Evolutionary conservation across 345 rosid genomes (phyloP).

Genomic region (Dipteronia sinensis): DNA sequence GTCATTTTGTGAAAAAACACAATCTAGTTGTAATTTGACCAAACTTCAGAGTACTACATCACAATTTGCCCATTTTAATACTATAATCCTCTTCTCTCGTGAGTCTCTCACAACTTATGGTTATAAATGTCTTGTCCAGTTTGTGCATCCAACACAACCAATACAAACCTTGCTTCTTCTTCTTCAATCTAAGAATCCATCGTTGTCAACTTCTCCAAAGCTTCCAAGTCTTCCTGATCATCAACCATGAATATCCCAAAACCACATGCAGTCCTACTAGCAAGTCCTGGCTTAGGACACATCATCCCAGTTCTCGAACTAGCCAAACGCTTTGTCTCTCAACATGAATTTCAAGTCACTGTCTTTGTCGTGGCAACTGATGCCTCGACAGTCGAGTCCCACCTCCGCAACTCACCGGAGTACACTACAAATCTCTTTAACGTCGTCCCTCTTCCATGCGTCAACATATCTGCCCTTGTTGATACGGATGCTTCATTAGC

Average conservation of each 20-base stretch:
- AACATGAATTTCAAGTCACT: constrained; percentile 38
- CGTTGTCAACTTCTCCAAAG: not conserved
- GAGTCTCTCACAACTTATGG: not conserved
- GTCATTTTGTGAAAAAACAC: too few species aligned
- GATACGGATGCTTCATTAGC: not conserved
- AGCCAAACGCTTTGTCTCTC: constrained; percentile 34
- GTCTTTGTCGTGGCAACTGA: constrained; percentile 33
- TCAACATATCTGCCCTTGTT: constrained; percentile 28
- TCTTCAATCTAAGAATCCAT: not conserved
- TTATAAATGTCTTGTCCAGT: not conserved
- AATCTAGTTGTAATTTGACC: too few species aligned
- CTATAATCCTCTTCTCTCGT: not conserved
- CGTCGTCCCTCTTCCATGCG: constrained; percentile 28
- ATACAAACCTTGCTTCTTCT: not conserved
- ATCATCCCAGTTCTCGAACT: constrained; percentile 51
- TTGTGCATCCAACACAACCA: not conserved
- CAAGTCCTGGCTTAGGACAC: constrained; percentile 61
- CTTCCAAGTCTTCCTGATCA: not conserved
- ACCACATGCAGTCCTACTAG: constrained; percentile 37
- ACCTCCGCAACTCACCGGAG: constrained; percentile 14
- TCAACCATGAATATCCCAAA: constrained; percentile 4
- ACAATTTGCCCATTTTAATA: too few species aligned
- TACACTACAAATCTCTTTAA: constrained; percentile 11
- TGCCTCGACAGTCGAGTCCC: constrained; percentile 23
- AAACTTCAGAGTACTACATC: too few species aligned